Percentiles rank a stretch among this genome's conserved stretches.
Evolutionary conservation across 345 rosid genomes (phyloP).

Genomic region (Citrus hindsii): DNA sequence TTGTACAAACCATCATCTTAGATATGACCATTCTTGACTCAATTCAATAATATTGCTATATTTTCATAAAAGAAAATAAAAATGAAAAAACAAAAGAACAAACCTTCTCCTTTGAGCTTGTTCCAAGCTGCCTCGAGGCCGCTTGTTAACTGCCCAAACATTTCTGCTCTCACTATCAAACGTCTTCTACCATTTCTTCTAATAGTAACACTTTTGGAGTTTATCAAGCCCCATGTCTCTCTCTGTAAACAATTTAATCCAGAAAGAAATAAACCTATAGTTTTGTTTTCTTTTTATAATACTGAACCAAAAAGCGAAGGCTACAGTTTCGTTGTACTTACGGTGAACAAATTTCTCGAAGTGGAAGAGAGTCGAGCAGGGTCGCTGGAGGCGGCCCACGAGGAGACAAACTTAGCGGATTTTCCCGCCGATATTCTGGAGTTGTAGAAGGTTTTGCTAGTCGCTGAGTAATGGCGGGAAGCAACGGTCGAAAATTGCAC

Average conservation of each 20-base stretch:
- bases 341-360: conserved; percentile 55
- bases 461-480: conserved; percentile 42
- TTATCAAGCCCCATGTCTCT: conserved; percentile 69
- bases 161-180: conserved; percentile 78
- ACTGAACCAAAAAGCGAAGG: not conserved
- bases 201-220: conserved; percentile 31
- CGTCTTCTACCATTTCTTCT: conserved; percentile 42
- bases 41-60: not conserved
- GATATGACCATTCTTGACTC: not conserved
- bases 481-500: conserved; percentile 39
- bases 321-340: conserved; percentile 22
- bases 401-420: conserved; percentile 28
- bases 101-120: conserved; percentile 98
- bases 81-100: not conserved
- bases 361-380: conserved; percentile 51
- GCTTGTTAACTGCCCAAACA: conserved; percentile 89
- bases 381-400: conserved; percentile 38
- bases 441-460: conserved; percentile 16
- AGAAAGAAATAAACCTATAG: not conserved
- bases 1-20: not conserved
- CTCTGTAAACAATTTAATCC: conserved; percentile 32
- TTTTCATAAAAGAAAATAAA: not conserved
- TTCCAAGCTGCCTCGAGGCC: conserved; percentile 99
- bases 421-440: conserved; percentile 23
- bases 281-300: not conserved